These are phyloP conservation scores for Xylaria sp. DNA, from an alignment of 2,329 filamentous ascomycete genomes.

Conservation along the genomic window DNA sequence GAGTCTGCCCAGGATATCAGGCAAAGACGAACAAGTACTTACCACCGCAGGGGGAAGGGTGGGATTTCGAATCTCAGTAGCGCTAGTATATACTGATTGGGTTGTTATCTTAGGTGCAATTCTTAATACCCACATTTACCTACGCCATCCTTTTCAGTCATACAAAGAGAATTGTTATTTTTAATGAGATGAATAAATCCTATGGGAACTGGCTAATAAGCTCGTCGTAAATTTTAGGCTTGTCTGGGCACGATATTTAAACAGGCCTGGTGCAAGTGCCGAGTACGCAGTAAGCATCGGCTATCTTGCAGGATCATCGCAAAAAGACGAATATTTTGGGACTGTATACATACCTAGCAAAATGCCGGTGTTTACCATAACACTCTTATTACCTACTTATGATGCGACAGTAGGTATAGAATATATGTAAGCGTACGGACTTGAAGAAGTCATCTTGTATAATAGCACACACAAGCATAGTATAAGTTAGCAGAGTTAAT, in stretches of 20 bases:
- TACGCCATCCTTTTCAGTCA: not conserved
- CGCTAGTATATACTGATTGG: too few relatives aligned
- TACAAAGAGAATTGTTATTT: not conserved
- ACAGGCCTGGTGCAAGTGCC: not conserved
- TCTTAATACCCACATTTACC: too few relatives aligned
- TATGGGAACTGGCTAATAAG: constrained; percentile 3
- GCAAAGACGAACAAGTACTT: not conserved
- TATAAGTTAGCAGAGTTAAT: too few relatives aligned
- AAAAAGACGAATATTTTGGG: not conserved
- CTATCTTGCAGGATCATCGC: not conserved
- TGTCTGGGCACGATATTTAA: not conserved
- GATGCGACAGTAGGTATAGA: too few relatives aligned
- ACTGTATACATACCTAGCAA: not conserved
- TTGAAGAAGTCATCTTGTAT: too few relatives aligned
- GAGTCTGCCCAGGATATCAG: not conserved
- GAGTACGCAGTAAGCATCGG: constrained; percentile 5
- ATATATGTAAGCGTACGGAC: too few relatives aligned
- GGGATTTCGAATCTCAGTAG: too few relatives aligned
- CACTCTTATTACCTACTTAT: too few relatives aligned
- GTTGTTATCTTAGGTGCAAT: too few relatives aligned
- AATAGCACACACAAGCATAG: too few relatives aligned
- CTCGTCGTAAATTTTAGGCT: not conserved
- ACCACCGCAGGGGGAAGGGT: too few relatives aligned
- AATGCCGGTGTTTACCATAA: too few relatives aligned
- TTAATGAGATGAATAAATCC: constrained; percentile 11